These are phyloP conservation scores for Tylopilus orsonianus DNA, from an alignment of 1,284 basidiomycete genomes.

Conservation along the genomic window DNA sequence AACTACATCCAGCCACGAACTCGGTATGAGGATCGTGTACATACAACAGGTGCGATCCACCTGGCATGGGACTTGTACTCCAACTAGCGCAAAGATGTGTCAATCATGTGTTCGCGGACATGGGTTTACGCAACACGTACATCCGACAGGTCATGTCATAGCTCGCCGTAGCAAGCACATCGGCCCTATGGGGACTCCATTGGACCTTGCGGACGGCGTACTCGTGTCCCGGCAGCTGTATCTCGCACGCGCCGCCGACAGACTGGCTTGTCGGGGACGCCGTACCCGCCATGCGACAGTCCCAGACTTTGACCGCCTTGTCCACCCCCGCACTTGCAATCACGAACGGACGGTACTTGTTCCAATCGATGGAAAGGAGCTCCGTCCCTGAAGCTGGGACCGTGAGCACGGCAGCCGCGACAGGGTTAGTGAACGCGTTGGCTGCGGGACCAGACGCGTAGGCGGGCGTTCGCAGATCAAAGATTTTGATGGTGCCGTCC, in stretches of 20 bases:
- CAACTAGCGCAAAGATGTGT: constrained; percentile 47
- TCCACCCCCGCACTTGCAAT: constrained; percentile 84
- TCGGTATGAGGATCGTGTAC: constrained; percentile 90
- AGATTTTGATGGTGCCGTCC: constrained; percentile 80
- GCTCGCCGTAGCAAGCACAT: constrained; percentile 79
- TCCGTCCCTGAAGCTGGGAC: constrained; percentile 71
- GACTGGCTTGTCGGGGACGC: constrained; percentile 44
- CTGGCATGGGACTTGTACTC: constrained; percentile 56
- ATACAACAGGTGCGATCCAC: constrained; percentile 56
- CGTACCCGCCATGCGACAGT: constrained; percentile 75
- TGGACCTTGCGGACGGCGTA: constrained; percentile 80
- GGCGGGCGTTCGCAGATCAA: constrained; percentile 68
- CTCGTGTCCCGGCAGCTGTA: constrained; percentile 72
- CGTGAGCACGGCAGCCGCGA: constrained; percentile 65
- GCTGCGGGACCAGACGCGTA: constrained; percentile 45
- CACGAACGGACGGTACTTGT: constrained; percentile 82
- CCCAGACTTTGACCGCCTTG: constrained; percentile 79
- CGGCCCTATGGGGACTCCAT: constrained; percentile 75
- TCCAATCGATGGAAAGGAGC: constrained; percentile 85
- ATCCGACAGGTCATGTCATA: constrained; percentile 97
- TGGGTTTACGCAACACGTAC: constrained; percentile 47
- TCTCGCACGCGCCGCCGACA: constrained; percentile 70
- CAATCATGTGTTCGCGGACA: neutral
- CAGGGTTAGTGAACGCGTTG: constrained; percentile 60
- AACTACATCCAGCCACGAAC: constrained; percentile 90